Evolutionary conservation across 2,329 filamentous ascomycete species (phyloP), one percentile per base, ranked within the genome.

Genomic region (Diaporthe sp.): DNA sequence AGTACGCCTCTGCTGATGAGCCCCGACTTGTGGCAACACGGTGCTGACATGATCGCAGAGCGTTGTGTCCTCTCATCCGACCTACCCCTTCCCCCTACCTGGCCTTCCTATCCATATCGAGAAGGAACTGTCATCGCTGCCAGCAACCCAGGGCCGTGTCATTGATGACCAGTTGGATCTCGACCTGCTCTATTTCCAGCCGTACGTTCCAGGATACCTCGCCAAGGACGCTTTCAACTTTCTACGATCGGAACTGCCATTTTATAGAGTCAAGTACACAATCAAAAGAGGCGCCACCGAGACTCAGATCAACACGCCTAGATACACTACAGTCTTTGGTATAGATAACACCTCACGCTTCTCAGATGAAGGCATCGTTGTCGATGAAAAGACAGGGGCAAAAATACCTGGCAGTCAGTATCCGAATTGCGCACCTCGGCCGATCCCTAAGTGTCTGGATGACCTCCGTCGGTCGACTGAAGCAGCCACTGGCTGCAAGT

Each of bases 151-250:
- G 75, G 89, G 87, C 1, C 86, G 84, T 59, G 78, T 81, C 3
- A 92, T 95, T 77, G 90, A 91, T 77, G 87, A 94, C 79, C 91
- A 93, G 78, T 88, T 90, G 0, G 89, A 95, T 76, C 87, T 96
- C 0, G 92, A 96, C 80, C 86, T 96, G 0, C 83, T 96, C 12
- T 94, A 94, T 82, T 96, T 93, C 80, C 88, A 94, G 78, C 93
- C 94, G 0, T 96, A 93, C 76, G 87, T 96, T 5, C 88, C 92
- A 0, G 83, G 85, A 2, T 81, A 87, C 17, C 85, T 90, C 15
- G 86, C 90, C 27, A 86, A 86, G 4, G 85, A 89, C 5, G 82
- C 95, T 0, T 96, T 96, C 81, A 84, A 90, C 19, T 95, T 95
- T 79, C 86, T 96, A 2, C 90, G 94, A 1, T 82, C 86, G n/a